Base-by-base conservation (phyloP, 208 protist species). In the Trypanosoma melophagium region DNA sequence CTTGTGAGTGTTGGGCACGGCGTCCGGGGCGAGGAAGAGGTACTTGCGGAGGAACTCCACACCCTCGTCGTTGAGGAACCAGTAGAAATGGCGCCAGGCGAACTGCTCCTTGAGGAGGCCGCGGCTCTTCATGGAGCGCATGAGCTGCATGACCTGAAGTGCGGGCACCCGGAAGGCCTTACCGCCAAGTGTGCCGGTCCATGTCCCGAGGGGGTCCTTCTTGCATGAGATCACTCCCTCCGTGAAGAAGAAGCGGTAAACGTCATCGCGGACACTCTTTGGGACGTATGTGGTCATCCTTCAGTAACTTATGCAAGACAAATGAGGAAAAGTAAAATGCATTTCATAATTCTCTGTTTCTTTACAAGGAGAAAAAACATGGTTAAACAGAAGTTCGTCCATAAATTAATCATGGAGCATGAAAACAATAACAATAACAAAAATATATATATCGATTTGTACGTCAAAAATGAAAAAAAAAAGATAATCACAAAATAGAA, bases 71-170 rank as follows among this genome's bases (percentile, higher is more conserved):
- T 91, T 95, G 65, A 98, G 89, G 66, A 83, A 93, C 89, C 88
- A 97, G 89, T 98, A 98, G 86, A 92, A 97, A 78, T 97, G 87
- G 77, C 89, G 87, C 94, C 93, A 98, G 61, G 90, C 87, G 70
- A 94, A 98, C 77, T 92, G 80, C 86, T 98, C 91, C 76, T 91
- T 93, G 70, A 98, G 87, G 61, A 95, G 80, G 76, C 79, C 83
- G 72, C 89, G 89, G 83, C 89, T 95, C 82, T 92, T 92, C 70
- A 95, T 81, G 41, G 89, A 95, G 77, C 86, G 86, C 86, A 95
- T 92, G 57, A 95, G 80, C 78, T 95, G 86, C 86, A 92, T 93
- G 56, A 95, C 80, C 76, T 95, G 89, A 22, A 93, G 68, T 76
- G 79, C 81, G 63, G 89, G 86, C 19, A 89, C 84, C 5, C 59